Evolutionary conservation across 2,329 filamentous ascomycete genomes (phyloP), one percentile per base, ranked within the genome.

Genomic region (Monascus ruber): DNA sequence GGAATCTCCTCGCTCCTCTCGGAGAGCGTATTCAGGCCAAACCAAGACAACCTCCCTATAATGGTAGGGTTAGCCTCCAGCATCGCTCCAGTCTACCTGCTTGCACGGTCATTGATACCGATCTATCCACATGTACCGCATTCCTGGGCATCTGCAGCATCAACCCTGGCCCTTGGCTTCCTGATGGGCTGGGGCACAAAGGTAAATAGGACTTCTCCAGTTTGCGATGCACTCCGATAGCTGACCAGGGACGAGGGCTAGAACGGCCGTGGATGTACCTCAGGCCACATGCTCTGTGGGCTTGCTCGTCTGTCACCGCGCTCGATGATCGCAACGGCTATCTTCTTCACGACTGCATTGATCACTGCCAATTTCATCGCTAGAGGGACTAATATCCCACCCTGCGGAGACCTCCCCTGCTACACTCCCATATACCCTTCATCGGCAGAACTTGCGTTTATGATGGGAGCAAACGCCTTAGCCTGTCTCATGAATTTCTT

Each of bases 271-370:
- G 71, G 72, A 11, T 75, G 72, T 47, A 74, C 71, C 6, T 73
- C 71, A 2, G 71, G 71, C 37, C 71, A 75, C 47, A 73, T 74
- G 67, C 65, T 75, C 27, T 73, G 71, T 43, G 72, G 72, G 1
- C 48, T 74, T 4, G 63, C 69, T 4, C 63, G 70, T 32, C 57
- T 71, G 25, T 72, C 66, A 9, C 57, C 62, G n/a, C 65, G 70
- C 35, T 74, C 71, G 9, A 44, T 69, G 4, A 60, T 68, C 39
- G 69, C 71, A 34, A 68, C 66, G 1, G 57, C 55, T 8, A 50
- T 62, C 24, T 70, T 70, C 55, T 69, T 69, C 53, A 55, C 53
- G 6, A 56, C 62, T 0, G 64, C 62, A 7, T 44, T 72, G n/a
- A 49, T 66, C 31, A 66, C 65, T 1, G 63, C 65, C 5, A 66